Percentiles rank a stretch among this genome's conserved stretches.
Conservation (phyloP, 2,329 filamentous ascomycete species). For the Nemania abortiva region DNA sequence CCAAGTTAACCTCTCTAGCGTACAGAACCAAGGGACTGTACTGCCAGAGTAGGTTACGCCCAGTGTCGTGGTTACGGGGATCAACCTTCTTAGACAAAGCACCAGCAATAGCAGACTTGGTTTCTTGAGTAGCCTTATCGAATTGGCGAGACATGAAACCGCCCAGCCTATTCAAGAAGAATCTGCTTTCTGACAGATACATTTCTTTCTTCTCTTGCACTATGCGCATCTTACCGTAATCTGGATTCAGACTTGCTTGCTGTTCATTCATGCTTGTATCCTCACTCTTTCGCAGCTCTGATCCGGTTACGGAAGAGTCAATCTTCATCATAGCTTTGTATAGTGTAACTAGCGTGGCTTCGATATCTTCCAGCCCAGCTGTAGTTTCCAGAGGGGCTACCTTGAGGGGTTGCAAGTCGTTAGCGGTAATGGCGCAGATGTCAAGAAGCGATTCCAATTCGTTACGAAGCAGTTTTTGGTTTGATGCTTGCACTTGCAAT, state of each 20-base stretch:
- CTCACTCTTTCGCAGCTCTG: conserved; percentile 62
- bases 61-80: conserved; percentile 75
- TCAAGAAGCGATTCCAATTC: conserved; percentile 91
- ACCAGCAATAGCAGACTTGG: conserved; percentile 72
- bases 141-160: conserved; percentile 88
- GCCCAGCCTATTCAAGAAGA: conserved; percentile 83
- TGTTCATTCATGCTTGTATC: conserved; percentile 62
- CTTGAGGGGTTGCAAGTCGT: conserved; percentile 80
- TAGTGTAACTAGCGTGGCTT: conserved; percentile 80
- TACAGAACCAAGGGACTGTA: conserved; percentile 91
- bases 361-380: conserved; percentile 80
- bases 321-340: conserved; percentile 96
- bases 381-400: conserved; percentile 78
- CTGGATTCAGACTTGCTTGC: conserved; percentile 70
- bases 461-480: conserved; percentile 91
- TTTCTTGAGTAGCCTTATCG: conserved; percentile 77
- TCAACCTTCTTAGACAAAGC: conserved; percentile 76
- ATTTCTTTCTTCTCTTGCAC: conserved; percentile 94
- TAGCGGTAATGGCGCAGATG: conserved; percentile 86
- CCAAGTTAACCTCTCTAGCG: conserved; percentile 82
- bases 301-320: conserved; percentile 78
- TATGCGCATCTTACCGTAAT: conserved; percentile 91
- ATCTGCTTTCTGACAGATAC: conserved; percentile 79
- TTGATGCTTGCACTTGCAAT: conserved; percentile 95
- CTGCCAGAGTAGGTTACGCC: conserved; percentile 83